Evolutionary conservation across 176 grass and related monocot species (phyloP).

Genomic region (Eremochloa ophiuroides): DNA sequence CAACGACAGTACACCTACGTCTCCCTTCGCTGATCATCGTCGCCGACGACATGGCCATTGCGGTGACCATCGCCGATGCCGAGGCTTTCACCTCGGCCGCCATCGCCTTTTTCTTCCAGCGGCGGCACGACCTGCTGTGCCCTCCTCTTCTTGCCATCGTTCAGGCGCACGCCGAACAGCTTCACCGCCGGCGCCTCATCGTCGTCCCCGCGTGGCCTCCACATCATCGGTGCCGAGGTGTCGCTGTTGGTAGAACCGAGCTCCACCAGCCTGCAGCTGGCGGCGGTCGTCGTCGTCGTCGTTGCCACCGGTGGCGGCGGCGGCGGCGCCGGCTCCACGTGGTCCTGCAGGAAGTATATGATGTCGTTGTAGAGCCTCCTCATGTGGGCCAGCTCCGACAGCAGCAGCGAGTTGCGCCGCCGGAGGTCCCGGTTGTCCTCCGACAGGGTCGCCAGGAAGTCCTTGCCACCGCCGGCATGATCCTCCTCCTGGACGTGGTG

Average conservation of each 20-base stretch:
- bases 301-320: neutral
- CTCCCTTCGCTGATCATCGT: constrained; percentile 19
- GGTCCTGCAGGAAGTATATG: constrained; percentile 75
- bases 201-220: neutral
- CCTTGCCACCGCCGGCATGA: neutral
- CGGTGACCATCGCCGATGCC: neutral
- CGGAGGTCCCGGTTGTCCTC: constrained; percentile 75
- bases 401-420: constrained; percentile 65
- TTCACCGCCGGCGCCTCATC: constrained; percentile 28
- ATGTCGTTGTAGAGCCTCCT: constrained; percentile 79
- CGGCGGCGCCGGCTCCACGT: constrained; percentile 35
- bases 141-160: constrained; percentile 49
- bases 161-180: constrained; percentile 66
- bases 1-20: neutral
- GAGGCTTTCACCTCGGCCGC: neutral
- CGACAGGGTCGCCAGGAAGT: constrained; percentile 49
- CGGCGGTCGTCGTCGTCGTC: neutral
- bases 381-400: constrained; percentile 71
- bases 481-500: constrained; percentile 7
- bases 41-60: neutral
- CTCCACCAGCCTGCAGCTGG: constrained; percentile 30
- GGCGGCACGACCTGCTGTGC: neutral
- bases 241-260: constrained; percentile 4
- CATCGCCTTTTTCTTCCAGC: neutral
- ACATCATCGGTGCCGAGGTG: neutral